Conservation (phyloP, 1,139 yeast species). For the Lodderomyces elongisporus region DNA sequence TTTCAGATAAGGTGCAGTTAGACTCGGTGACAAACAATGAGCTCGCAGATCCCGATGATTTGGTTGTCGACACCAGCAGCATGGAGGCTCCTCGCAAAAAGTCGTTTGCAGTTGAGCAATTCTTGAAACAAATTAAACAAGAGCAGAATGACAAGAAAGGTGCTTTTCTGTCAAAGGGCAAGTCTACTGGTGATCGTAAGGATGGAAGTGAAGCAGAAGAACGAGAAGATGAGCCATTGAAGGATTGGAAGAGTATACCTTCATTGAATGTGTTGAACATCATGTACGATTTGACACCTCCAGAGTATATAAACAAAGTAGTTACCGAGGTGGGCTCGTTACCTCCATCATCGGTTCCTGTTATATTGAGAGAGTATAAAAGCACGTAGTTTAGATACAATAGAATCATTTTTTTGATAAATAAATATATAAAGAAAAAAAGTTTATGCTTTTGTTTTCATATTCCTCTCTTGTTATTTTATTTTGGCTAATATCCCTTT, state of each 20-base stretch:
- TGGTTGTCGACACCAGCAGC: constrained; percentile 44
- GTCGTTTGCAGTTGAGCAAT: constrained; percentile 64
- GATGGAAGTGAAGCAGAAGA: constrained; percentile 6
- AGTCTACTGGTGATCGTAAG: too few species aligned
- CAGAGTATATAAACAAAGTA: constrained; percentile 87
- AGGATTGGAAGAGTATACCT: constrained; percentile 60
- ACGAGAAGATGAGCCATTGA: constrained; percentile 31
- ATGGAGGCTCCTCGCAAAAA: constrained; percentile 56
- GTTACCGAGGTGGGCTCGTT: constrained; percentile 94
- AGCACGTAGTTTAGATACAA: too few species aligned
- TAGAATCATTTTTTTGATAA: not conserved
- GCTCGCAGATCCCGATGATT: constrained; percentile 78
- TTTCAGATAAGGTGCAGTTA: constrained; percentile 90
- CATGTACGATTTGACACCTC: constrained; percentile 92
- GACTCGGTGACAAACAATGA: constrained; percentile 95
- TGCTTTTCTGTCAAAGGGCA: constrained; percentile 1
- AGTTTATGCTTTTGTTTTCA: too few species aligned
- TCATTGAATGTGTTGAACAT: constrained; percentile 74
- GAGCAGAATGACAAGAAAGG: constrained; percentile 15
- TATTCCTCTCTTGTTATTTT: too few species aligned
- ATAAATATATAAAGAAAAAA: too few species aligned
- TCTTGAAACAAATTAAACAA: constrained; percentile 42
- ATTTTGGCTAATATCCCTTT: constrained; percentile 1
- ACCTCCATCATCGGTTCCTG: constrained; percentile 97
- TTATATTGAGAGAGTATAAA: constrained; percentile 87